phyloP scores from a whole-genome alignment of 2,329 filamentous ascomycete genomes.

The Pyrenochaeta sp. region DNA sequence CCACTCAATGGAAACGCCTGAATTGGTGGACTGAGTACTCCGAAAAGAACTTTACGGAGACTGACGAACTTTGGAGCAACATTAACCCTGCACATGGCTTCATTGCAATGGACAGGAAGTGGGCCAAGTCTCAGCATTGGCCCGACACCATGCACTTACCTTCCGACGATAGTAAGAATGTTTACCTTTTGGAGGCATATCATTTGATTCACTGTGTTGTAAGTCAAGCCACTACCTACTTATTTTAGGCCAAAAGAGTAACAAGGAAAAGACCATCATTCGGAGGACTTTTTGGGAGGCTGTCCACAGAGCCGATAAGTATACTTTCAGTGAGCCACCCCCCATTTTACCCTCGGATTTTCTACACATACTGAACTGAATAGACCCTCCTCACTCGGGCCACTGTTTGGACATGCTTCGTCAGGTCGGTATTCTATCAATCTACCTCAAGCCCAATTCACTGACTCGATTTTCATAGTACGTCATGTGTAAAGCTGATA shows the following conservation, averaged over 20 bases:
- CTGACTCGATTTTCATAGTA: conserved; percentile 4
- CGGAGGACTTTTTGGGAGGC: background rate
- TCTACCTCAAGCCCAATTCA: background rate
- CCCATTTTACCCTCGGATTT: too few relatives aligned
- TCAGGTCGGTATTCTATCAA: background rate
- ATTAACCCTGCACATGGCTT: conserved; percentile 37
- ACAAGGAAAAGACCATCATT: background rate
- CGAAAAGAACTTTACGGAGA: conserved; percentile 17
- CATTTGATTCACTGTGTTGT: conserved; percentile 26
- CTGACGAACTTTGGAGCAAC: conserved; percentile 28
- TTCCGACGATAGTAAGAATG: conserved; percentile 18
- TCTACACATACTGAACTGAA: background rate
- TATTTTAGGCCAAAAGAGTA: background rate
- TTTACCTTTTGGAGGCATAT: conserved; percentile 26
- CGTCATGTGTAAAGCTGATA: conserved; percentile 28
- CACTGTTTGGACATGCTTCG: conserved; percentile 25
- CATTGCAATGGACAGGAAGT: conserved; percentile 32
- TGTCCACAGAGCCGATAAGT: background rate
- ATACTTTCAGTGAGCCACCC: too few relatives aligned
- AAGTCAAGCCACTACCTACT: background rate
- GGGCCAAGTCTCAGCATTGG: conserved; percentile 24
- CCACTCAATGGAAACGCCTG: conserved; percentile 10
- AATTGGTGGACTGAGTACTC: conserved; percentile 15
- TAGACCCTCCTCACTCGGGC: conserved; percentile 10
- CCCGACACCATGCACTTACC: conserved; percentile 20